These are phyloP conservation scores for Dictyostelium brefeldianum DNA, from an alignment of 78 protist genomes.

Conservation along the genomic window DNA sequence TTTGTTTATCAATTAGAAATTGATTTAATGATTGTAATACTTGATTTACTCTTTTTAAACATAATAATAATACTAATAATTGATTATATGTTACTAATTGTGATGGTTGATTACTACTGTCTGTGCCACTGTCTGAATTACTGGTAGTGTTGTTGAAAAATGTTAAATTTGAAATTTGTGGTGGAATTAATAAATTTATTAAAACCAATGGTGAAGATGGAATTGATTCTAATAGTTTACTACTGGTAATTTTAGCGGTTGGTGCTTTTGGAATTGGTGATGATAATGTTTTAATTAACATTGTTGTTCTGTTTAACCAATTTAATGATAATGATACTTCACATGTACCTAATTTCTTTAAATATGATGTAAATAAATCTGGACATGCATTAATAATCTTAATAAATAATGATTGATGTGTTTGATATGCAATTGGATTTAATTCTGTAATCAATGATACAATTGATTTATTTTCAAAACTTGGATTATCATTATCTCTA, in stretches of 20 bases:
- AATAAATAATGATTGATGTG: constrained; percentile 41
- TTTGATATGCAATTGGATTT: constrained; percentile 35
- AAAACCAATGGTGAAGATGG: constrained; percentile 54
- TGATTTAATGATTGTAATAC: constrained; percentile 18
- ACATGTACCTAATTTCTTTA: constrained; percentile 16
- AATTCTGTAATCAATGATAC: constrained; percentile 4
- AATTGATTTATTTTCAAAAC: constrained; percentile 32
- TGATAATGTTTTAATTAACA: constrained; percentile 36
- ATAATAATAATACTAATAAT: constrained; percentile 18
- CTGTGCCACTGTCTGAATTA: background rate
- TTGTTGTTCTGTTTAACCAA: constrained; percentile 64
- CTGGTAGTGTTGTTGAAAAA: background rate
- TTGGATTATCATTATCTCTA: constrained; percentile 30
- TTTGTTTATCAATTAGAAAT: background rate
- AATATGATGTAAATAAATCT: constrained; percentile 31
- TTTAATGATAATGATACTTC: constrained; percentile 24
- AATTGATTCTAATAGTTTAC: constrained; percentile 20
- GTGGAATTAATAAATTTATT: constrained; percentile 43
- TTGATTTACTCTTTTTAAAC: constrained; percentile 60
- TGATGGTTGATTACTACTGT: background rate
- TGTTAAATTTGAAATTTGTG: constrained; percentile 22
- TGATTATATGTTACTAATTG: constrained; percentile 38
- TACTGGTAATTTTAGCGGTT: background rate
- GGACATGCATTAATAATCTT: constrained; percentile 62
- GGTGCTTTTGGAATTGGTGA: constrained; percentile 50